phyloP scores from a whole-genome alignment of 306 rosid species.

The Datisca glomerata region DNA sequence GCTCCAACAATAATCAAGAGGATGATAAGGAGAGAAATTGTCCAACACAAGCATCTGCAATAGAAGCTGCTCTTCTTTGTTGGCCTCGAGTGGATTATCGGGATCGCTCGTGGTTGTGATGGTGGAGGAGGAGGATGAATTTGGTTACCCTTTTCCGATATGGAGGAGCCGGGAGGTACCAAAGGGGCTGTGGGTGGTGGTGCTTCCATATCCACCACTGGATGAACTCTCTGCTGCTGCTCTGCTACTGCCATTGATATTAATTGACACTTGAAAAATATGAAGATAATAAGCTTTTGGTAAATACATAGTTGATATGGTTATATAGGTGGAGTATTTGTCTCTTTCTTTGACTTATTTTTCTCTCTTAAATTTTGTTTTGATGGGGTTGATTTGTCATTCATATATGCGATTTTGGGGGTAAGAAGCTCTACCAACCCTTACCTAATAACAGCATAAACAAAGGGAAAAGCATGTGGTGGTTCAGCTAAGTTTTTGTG shows the following conservation, averaged over 20 bases:
- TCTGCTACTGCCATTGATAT: slow-evolving; percentile 32
- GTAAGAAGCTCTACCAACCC: slow-evolving; percentile 32
- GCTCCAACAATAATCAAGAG: slow-evolving; percentile 46
- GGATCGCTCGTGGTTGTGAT: slow-evolving; percentile 11
- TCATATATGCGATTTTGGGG: slow-evolving; percentile 6
- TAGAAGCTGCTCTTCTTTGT: slow-evolving; percentile 26
- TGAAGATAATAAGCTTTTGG: neutral
- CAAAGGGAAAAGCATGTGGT: slow-evolving; percentile 11
- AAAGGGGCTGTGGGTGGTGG: slow-evolving; percentile 24
- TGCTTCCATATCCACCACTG: slow-evolving; percentile 30
- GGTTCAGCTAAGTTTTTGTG: slow-evolving; percentile 34
- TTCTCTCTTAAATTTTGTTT: no score
- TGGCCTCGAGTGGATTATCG: slow-evolving; percentile 17
- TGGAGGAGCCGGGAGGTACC: slow-evolving; percentile 21
- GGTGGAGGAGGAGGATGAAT: slow-evolving; percentile 15
- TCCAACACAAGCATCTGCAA: slow-evolving; percentile 68
- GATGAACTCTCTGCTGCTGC: slow-evolving; percentile 61
- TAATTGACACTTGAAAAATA: neutral
- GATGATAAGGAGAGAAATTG: slow-evolving; percentile 31
- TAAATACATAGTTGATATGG: no score
- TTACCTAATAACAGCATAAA: slow-evolving; percentile 31
- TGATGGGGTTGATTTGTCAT: no score
- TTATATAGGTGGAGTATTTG: neutral
- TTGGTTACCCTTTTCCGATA: slow-evolving; percentile 31
- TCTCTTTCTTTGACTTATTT: neutral